phyloP scores from a whole-genome alignment of 129 eudicot species.

The Flaveria sonorensis region DNA sequence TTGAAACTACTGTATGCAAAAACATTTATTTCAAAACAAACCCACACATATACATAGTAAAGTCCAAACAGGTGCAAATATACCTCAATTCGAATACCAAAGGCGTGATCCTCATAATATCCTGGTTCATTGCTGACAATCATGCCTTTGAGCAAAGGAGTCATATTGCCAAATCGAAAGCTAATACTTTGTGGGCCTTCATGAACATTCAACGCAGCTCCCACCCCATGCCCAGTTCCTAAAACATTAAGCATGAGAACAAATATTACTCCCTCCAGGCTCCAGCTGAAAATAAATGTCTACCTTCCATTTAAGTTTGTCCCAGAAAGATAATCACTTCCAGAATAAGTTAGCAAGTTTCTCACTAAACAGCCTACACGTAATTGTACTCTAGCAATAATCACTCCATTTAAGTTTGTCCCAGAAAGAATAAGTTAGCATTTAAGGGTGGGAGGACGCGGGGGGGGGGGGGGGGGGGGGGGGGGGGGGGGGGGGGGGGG shows the following conservation, averaged over 20 bases:
- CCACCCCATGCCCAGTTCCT: constrained; percentile 99
- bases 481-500: too few species aligned
- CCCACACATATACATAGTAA: background rate
- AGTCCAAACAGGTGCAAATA: constrained; percentile 24
- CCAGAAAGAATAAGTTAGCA: too few species aligned
- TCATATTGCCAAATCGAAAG: constrained; percentile 82
- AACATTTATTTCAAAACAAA: background rate
- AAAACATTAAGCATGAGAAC: constrained; percentile 4
- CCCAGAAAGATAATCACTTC: background rate
- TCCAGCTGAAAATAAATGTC: background rate
- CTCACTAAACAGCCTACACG: background rate
- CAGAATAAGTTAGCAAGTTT: background rate
- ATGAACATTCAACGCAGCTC: constrained; percentile 97
- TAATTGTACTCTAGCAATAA: background rate
- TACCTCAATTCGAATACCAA: constrained; percentile 97
- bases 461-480: too few species aligned
- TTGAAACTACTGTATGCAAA: constrained; percentile 8
- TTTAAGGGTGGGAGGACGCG: too few species aligned
- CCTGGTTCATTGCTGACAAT: constrained; percentile 98
- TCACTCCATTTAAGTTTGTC: too few species aligned
- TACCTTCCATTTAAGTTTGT: background rate
- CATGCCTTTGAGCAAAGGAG: constrained; percentile 92
- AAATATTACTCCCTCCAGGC: background rate
- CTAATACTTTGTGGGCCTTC: constrained; percentile 99
- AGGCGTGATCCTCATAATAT: constrained; percentile 89